Conservation (phyloP, 768 basidiomycete species). For the Hygrophorus pudorinus region DNA sequence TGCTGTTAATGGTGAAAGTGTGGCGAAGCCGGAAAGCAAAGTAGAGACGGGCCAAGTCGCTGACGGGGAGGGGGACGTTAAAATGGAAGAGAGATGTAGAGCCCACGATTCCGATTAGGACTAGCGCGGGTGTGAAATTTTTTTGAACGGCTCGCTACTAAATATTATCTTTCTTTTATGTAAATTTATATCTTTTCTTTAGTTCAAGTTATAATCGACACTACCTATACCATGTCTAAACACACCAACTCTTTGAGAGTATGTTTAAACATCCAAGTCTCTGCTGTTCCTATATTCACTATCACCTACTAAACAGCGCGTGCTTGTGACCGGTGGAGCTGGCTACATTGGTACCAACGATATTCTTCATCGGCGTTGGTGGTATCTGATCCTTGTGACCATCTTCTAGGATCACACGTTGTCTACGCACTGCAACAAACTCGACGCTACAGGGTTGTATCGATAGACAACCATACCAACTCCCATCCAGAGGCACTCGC, state of each 20-base stretch:
- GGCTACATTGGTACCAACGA: slow-evolving; percentile 72
- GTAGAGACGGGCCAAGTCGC: slow-evolving; percentile 11
- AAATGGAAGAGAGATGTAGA: slow-evolving; percentile 39
- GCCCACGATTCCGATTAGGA: no score
- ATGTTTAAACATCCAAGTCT: slow-evolving; percentile 17
- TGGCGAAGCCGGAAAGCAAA: slow-evolving; percentile 10
- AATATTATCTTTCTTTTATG: neutral
- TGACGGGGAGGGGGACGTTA: slow-evolving; percentile 36
- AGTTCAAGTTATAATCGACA: neutral
- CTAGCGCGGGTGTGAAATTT: no score
- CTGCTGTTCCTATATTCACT: slow-evolving; percentile 2
- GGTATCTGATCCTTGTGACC: slow-evolving; percentile 12
- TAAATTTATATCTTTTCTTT: neutral
- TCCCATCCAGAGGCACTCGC: slow-evolving; percentile 67
- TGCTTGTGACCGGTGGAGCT: slow-evolving; percentile 71
- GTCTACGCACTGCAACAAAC: slow-evolving; percentile 80
- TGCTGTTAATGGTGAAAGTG: slow-evolving; percentile 15
- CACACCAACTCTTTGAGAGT: slow-evolving; percentile 32
- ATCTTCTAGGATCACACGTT: slow-evolving; percentile 76
- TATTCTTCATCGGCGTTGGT: slow-evolving; percentile 10
- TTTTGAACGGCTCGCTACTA: no score
- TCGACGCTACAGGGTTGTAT: slow-evolving; percentile 83
- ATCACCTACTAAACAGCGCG: slow-evolving; percentile 29
- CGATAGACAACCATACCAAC: slow-evolving; percentile 94
- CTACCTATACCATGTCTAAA: slow-evolving; percentile 4